Evolutionary conservation across 2,329 filamentous ascomycete genomes (phyloP).

Genomic region (Paecilomyces sp.): DNA sequence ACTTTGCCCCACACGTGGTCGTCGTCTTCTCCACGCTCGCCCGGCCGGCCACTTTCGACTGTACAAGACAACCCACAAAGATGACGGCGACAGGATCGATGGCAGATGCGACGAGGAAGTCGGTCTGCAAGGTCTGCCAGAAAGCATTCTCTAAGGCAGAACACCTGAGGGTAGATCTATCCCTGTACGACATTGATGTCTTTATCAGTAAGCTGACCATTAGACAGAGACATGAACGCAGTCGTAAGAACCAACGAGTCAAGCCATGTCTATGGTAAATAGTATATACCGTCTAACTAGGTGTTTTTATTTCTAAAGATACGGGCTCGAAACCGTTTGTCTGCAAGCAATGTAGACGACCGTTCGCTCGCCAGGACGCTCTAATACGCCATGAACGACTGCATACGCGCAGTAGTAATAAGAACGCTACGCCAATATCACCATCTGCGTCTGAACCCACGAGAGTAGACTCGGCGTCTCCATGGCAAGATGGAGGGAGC

Average conservation of each 20-base stretch:
- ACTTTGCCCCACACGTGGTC: not conserved
- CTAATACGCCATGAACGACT: conserved; percentile 12
- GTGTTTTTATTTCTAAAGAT: conserved; percentile 5
- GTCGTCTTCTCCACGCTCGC: not conserved
- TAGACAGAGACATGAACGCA: conserved; percentile 1
- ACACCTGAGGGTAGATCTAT: not conserved
- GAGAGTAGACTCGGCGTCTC: not conserved
- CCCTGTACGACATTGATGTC: not conserved
- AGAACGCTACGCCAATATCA: not conserved
- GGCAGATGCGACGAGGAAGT: not conserved
- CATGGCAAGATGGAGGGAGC: not conserved
- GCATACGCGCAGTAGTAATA: conserved; percentile 8
- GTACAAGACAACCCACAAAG: not conserved
- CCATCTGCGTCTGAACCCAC: conserved; percentile 2
- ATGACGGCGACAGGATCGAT: not conserved
- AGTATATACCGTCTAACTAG: not conserved
- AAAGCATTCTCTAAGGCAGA: not conserved
- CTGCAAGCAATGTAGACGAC: conserved; percentile 11
- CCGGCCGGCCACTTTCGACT: not conserved
- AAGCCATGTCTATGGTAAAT: not conserved
- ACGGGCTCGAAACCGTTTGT: conserved; percentile 12
- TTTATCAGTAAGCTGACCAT: not conserved
- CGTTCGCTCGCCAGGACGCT: conserved; percentile 16
- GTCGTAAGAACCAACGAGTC: not conserved
- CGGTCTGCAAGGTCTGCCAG: not conserved